A percentile compares a stretch with the other conserved stretches of the same genome.
Conservation (phyloP, 2,329 filamentous ascomycete genomes). For the Periconia macrospinosa region DNA sequence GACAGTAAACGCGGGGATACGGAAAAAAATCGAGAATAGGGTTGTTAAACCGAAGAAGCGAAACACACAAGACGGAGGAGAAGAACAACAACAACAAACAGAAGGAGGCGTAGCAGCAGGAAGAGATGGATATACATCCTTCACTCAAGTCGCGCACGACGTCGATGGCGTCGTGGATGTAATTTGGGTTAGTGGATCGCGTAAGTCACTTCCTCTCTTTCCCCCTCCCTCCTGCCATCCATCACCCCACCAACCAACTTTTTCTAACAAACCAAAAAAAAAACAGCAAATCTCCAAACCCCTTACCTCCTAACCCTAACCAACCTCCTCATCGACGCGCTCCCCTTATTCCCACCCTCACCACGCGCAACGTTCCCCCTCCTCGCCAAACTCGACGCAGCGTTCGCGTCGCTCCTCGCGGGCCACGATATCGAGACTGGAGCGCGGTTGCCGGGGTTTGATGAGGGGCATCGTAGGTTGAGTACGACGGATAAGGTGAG, state of each 20-base stretch:
- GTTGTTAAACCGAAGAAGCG: conserved; percentile 27
- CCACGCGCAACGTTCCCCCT: conserved; percentile 69
- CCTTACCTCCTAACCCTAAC: conserved; percentile 82
- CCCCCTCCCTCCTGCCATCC: background rate
- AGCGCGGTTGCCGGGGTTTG: conserved; percentile 70
- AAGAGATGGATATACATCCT: conserved; percentile 59
- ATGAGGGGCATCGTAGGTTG: conserved; percentile 64
- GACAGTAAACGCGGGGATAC: conserved; percentile 9
- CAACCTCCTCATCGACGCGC: conserved; percentile 69
- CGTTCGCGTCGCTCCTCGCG: conserved; percentile 74
- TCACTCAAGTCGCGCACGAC: conserved; percentile 73
- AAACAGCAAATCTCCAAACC: conserved; percentile 76
- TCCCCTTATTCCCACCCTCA: conserved; percentile 68
- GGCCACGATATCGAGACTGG: conserved; percentile 68
- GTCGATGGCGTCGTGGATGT: conserved; percentile 75
- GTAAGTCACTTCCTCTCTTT: conserved; percentile 54
- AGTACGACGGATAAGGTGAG: conserved; percentile 83
- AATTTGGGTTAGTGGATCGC: conserved; percentile 84
- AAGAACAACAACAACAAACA: conserved; percentile 50
- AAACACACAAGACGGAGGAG: too few species aligned
- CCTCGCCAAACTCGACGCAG: conserved; percentile 78
- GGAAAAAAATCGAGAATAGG: background rate
- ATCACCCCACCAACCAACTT: background rate
- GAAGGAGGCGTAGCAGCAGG: conserved; percentile 46
- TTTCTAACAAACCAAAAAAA: too few species aligned